phyloP scores from a whole-genome alignment of 305 asterid species.

The Solanum hybrid region DNA sequence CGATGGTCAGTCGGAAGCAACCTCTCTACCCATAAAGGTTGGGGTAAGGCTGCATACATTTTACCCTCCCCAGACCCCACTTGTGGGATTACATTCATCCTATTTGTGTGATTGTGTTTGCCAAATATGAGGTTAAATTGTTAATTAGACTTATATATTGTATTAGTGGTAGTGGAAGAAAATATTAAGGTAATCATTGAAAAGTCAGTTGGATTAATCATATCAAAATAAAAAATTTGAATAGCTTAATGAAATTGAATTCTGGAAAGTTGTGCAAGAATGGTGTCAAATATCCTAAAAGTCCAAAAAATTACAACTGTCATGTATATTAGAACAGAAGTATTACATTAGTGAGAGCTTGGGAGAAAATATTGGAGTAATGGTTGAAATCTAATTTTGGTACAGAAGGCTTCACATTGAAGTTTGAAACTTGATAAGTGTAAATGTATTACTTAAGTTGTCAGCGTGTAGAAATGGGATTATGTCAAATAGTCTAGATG shows the following conservation, averaged over 20 bases:
- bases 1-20: neutral
- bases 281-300: neutral
- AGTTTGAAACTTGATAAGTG: neutral
- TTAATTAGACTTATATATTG: neutral
- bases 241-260: neutral
- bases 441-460: neutral
- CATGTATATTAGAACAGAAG: neutral
- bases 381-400: neutral
- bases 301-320: neutral
- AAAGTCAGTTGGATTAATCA: neutral
- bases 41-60: neutral
- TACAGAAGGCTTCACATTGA: neutral
- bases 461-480: neutral
- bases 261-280: neutral
- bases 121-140: neutral
- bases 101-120: neutral
- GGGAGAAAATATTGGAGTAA: neutral
- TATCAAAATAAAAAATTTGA: neutral
- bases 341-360: neutral
- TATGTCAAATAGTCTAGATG: neutral
- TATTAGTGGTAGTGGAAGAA: neutral
- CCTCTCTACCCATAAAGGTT: neutral
- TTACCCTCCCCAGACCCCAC: neutral
- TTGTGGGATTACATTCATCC: neutral
- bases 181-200: neutral